Evolutionary conservation across 1,284 basidiomycete genomes (phyloP).

Genomic region (Athelia sp.): DNA sequence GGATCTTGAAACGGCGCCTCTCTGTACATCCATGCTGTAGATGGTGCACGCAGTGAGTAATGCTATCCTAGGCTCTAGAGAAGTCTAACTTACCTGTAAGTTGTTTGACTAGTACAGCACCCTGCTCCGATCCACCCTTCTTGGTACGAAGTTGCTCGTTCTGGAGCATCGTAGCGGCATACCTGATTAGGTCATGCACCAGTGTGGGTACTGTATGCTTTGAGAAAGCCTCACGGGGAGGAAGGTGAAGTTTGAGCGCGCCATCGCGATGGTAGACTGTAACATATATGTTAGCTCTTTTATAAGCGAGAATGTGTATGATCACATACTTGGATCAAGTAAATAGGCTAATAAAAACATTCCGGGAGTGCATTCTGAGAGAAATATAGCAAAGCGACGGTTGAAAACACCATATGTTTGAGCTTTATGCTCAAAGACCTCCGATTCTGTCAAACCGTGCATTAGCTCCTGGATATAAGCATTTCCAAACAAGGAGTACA

Average conservation of each 20-base stretch:
- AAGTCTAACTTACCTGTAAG: background rate
- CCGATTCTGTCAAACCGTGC: no score
- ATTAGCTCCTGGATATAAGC: no score
- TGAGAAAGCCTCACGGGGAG: constrained; percentile 4
- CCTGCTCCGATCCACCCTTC: background rate
- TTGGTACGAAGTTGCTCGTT: constrained; percentile 5
- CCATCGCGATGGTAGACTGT: constrained; percentile 9
- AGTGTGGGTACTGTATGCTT: background rate
- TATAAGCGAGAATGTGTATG: background rate
- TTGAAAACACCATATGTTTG: constrained; percentile 6
- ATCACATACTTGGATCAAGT: constrained; percentile 9
- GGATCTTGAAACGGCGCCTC: background rate
- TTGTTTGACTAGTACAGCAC: background rate
- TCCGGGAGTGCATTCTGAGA: constrained; percentile 6
- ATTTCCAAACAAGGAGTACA: no score
- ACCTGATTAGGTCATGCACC: background rate
- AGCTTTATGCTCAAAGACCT: constrained; percentile 1
- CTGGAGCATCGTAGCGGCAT: constrained; percentile 4
- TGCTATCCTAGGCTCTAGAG: background rate
- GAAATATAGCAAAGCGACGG: constrained; percentile 6
- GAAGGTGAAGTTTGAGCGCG: constrained; percentile 6
- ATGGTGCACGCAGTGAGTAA: background rate
- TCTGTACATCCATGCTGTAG: background rate
- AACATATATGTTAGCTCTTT: background rate
- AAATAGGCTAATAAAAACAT: constrained; percentile 8